These are phyloP conservation scores for Geum urbanum DNA, from an alignment of 306 rosid genomes.

Conservation along the genomic window DNA sequence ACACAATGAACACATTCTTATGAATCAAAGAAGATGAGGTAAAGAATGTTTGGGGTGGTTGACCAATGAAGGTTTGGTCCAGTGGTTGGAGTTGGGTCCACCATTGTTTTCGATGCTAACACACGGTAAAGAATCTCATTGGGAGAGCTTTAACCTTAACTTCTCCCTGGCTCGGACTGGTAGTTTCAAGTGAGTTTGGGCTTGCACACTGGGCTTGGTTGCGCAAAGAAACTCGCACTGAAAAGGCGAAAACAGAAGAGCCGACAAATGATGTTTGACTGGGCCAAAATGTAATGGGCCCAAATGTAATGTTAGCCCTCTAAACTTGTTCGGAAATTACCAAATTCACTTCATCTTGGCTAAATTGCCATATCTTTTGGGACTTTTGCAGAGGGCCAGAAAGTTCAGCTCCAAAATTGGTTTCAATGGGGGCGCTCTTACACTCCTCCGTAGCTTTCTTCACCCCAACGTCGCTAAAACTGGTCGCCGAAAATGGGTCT, in stretches of 20 bases:
- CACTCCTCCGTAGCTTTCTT: constrained; percentile 37
- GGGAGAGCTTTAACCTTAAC: no score
- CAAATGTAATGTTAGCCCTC: not conserved
- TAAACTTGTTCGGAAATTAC: not conserved
- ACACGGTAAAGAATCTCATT: no score
- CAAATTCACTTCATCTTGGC: not conserved
- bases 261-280: not conserved
- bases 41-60: no score
- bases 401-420: not conserved
- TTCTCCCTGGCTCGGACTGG: no score
- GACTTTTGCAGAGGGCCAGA: not conserved
- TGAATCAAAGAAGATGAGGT: no score
- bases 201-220: no score
- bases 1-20: no score
- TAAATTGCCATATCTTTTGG: no score
- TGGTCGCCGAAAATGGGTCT: constrained; percentile 18
- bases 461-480: constrained; percentile 22
- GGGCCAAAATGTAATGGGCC: not conserved
- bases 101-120: no score
- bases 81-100: no score
- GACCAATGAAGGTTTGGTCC: no score
- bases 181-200: no score
- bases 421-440: constrained; percentile 42
- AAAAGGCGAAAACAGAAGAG: not conserved
- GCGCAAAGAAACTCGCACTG: not conserved